Evolutionary conservation across 495 filamentous ascomycete genomes (phyloP), one percentile per base, ranked within the genome.

Genomic region (Lophium mytilinum): DNA sequence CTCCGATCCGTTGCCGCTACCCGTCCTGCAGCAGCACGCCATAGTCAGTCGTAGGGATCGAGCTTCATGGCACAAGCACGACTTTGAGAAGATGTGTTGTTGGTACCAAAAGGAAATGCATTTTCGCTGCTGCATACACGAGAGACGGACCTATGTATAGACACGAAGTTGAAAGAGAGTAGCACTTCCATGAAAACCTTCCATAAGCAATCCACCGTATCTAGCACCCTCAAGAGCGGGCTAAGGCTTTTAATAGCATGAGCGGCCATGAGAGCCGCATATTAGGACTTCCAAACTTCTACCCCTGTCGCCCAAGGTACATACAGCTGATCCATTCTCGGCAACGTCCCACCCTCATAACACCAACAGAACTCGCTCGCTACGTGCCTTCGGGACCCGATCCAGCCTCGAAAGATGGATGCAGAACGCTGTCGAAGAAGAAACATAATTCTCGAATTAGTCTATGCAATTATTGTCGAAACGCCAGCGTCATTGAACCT

Each of bases 391-490:
- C 24, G 24, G 24, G 24, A 30, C 24, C 24, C 24, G 24, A 30
- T 30, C 24, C 24, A 30, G 24, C 40, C 54, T 58, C 51, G 46
- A 53, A 64, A 30, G 54, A 46, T 33, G 49, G 37, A 56, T 65
- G 57, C 54, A 45, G 34, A 49, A 58, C 57, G 62, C 58, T 55
- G 53, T 51, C 53, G 60, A 52, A 37, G 60, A 52, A 55, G 47
- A 65, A 58, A 53, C 52, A 65, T n/a, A 65, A 60, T 8, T 58
- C 50, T 55, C 37, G 61, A 65, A 64, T 65, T 60, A 61, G 56
- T 67, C 65, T 66, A 68, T 68, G 60, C 63, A 62, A 64, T 54
- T 56, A 56, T 48, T 37, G 24, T 55, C 34, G 53, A 48, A 61
- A 66, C 56, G 61, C 62, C 63, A 61, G 61, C 59, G 61, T 62